These are phyloP conservation scores for Penicillium parvum DNA, from an alignment of 495 filamentous ascomycete species.

Conservation along the genomic window DNA sequence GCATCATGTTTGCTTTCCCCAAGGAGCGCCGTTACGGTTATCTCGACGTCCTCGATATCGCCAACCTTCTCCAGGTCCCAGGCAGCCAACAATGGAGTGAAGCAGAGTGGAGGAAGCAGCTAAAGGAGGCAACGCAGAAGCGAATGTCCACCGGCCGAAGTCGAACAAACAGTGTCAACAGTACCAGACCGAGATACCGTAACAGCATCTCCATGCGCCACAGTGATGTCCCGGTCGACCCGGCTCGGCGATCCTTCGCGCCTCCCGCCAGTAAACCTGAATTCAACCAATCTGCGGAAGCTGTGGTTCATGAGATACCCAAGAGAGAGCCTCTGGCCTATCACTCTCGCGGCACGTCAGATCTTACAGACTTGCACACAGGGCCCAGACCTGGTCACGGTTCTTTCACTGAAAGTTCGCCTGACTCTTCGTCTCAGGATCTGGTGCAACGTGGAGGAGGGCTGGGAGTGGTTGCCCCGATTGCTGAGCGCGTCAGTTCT, in stretches of 20 bases:
- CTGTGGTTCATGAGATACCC: constrained; percentile 28
- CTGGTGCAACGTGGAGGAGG: constrained; percentile 29
- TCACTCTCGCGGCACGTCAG: constrained; percentile 54
- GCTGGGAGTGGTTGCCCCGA: constrained; percentile 19
- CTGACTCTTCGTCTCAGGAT: constrained; percentile 37
- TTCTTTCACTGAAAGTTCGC: constrained; percentile 30
- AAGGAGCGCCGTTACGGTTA: constrained; percentile 85
- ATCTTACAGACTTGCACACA: constrained; percentile 36
- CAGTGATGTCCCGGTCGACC: constrained; percentile 30
- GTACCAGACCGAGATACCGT: constrained; percentile 58
- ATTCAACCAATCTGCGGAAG: constrained; percentile 38
- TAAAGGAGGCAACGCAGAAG: constrained; percentile 86
- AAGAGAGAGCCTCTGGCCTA: constrained; percentile 29
- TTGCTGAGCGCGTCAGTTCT: constrained; percentile 53
- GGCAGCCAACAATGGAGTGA: constrained; percentile 80
- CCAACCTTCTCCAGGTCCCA: constrained; percentile 66
- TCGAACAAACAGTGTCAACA: constrained; percentile 56
- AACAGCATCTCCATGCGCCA: constrained; percentile 58
- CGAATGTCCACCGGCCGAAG: constrained; percentile 58
- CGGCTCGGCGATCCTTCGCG: constrained; percentile 39
- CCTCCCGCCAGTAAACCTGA: constrained; percentile 47
- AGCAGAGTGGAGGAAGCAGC: constrained; percentile 78
- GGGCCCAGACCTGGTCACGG: constrained; percentile 16
- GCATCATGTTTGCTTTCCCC: constrained; percentile 98
- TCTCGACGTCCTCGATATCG: constrained; percentile 81